Evolutionary conservation across 306 rosid species (phyloP), one percentile per base, ranked within the genome.

Genomic region (Castanopsis chinensis): DNA sequence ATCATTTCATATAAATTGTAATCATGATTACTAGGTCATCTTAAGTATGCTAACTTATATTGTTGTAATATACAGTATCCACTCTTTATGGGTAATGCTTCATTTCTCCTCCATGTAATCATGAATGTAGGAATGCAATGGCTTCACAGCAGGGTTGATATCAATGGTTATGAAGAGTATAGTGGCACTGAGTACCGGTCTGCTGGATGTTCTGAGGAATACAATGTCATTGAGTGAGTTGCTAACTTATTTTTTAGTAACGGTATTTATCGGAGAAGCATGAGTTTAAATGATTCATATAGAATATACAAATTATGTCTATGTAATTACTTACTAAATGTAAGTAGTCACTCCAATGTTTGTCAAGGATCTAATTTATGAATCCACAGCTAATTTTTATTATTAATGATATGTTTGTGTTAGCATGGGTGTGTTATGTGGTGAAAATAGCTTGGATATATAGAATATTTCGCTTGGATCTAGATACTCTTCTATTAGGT

Each of bases 181-280:
- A 89, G 98, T 56, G 97, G 98, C 69, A 83, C 81, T 1, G 98
- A 92, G 83, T 90, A 92, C 87, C 96, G 92, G 13, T 94, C 97
- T 80, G 96, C 97, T 78, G 98, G 98, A 79, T 94, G 97, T 84
- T 75, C 96, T 1, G 98, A 94, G 88, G 98, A 90, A 86, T 94
- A 94, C 78, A 69, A 72, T 69, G 88, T 94, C 69, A 79, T 89
- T 23, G 85, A 87, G 98, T 94, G 83, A 84, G 94, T 88, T 79
- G 65, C 68, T 54, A 33, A 45, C 76, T 54, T 25, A 25, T 41
- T 70, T 72, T 49, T 63, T 35, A 71, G 74, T n/a, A 41, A 59
- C 51, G 15, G 23, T 65, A 30, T 30, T 87, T 52, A 19, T 68
- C 55, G 35, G 14, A 41, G 35, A 69, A 69, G 28, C 37, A 35